Conservation (phyloP, 2,329 filamentous ascomycete species). For the Pseudogymnoascus sp. region DNA sequence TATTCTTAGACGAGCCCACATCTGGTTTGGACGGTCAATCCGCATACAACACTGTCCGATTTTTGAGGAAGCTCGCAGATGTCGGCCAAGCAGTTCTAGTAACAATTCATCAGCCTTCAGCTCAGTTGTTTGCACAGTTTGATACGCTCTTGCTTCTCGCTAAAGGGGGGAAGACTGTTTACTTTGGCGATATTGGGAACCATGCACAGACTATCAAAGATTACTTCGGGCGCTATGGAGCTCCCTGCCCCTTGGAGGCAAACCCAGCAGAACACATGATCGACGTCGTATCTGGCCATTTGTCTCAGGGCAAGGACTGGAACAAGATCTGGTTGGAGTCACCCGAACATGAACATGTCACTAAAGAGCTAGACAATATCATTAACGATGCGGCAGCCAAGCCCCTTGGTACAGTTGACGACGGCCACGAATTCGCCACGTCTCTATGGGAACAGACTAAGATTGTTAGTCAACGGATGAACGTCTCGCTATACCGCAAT, state of each 20-base stretch:
- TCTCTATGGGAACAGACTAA: constrained; percentile 56
- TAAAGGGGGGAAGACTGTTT: constrained; percentile 58
- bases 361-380: constrained; percentile 57
- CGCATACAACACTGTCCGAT: constrained; percentile 55
- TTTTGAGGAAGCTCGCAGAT: constrained; percentile 54
- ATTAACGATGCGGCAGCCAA: constrained; percentile 46
- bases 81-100: constrained; percentile 47
- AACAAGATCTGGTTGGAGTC: constrained; percentile 65
- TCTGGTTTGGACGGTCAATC: constrained; percentile 56
- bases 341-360: constrained; percentile 47
- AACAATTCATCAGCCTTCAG: constrained; percentile 49
- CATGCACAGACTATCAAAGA: constrained; percentile 49
- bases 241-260: constrained; percentile 42
- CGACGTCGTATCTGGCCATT: constrained; percentile 38
- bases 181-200: constrained; percentile 60
- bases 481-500: constrained; percentile 56
- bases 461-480: constrained; percentile 57
- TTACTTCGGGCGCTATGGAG: constrained; percentile 58
- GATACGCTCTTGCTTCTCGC: constrained; percentile 59
- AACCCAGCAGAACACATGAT: constrained; percentile 43
- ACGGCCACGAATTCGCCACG: constrained; percentile 65
- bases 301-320: constrained; percentile 52
- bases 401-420: constrained; percentile 35
- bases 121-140: constrained; percentile 47
- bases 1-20: constrained; percentile 58